Evolutionary conservation across 192 early-diverging fungal species (phyloP).

Genomic region (Coemansia sp.): DNA sequence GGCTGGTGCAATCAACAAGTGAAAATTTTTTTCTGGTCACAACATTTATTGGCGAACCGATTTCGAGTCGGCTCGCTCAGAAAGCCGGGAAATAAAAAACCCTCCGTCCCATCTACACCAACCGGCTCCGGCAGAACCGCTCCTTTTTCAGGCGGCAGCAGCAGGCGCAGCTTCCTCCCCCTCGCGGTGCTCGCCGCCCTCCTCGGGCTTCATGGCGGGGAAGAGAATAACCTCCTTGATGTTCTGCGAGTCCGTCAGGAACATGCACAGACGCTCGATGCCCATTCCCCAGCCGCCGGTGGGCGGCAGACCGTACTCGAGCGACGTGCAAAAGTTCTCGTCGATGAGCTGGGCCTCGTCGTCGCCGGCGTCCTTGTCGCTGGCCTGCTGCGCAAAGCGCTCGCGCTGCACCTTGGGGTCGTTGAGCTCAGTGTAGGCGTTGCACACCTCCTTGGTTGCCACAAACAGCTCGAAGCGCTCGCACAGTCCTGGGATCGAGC

Average conservation of each 20-base stretch:
- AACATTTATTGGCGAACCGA: background rate
- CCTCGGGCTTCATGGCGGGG: conserved; percentile 72
- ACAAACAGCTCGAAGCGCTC: conserved; percentile 99
- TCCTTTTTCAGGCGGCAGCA: background rate
- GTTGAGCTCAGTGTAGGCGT: conserved; percentile 99
- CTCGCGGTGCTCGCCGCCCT: conserved; percentile 11
- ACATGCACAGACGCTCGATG: conserved; percentile 97
- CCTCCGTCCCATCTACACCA: background rate
- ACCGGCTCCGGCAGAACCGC: background rate
- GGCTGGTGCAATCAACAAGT: background rate
- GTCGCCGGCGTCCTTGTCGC: conserved; percentile 96
- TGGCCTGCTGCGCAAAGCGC: conserved; percentile 96
- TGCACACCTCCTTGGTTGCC: conserved; percentile 98
- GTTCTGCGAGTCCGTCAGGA: conserved; percentile 97
- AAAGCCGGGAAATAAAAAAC: background rate
- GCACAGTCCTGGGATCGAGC: conserved; percentile 84
- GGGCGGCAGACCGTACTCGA: conserved; percentile 97
- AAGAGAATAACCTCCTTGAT: conserved; percentile 89
- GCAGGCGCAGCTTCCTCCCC: background rate
- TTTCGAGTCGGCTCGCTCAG: background rate
- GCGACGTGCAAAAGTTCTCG: conserved; percentile 93
- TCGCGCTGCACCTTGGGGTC: conserved; percentile 99
- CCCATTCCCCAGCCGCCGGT: conserved; percentile 95
- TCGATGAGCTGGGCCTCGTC: conserved; percentile 99
- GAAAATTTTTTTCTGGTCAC: background rate